These are phyloP conservation scores for Dendrostoma leiphaemia DNA, from an alignment of 2,329 filamentous ascomycete species.

Conservation along the genomic window DNA sequence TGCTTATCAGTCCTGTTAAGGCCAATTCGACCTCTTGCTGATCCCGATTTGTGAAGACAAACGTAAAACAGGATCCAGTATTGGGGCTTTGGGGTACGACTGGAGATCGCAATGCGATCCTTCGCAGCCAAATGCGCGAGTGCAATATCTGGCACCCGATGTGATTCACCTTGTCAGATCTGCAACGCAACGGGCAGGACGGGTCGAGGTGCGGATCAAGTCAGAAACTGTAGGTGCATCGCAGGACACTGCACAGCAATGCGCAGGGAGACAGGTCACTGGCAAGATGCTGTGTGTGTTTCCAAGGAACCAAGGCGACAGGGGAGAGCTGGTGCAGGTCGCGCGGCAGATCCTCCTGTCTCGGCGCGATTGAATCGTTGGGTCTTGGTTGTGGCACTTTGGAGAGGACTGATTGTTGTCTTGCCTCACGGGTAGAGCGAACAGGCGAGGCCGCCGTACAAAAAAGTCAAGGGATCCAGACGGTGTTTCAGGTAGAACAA, in stretches of 20 bases:
- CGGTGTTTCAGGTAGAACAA: conserved; percentile 19
- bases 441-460: neutral
- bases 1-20: too few species aligned
- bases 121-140: neutral
- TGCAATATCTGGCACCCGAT: conserved; percentile 1
- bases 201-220: conserved; percentile 4
- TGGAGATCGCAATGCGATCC: neutral
- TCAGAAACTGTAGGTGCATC: neutral
- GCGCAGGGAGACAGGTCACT: neutral
- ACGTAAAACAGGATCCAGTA: neutral
- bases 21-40: too few species aligned
- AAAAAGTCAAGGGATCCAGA: conserved; percentile 6
- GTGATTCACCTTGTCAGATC: conserved; percentile 6
- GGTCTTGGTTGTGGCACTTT: too few species aligned
- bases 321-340: neutral
- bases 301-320: neutral
- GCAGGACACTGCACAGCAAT: neutral
- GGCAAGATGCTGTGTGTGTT: neutral
- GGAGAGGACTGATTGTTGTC: too few species aligned
- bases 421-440: too few species aligned
- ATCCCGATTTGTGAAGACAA: neutral
- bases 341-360: conserved; percentile 18
- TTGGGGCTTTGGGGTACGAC: neutral
- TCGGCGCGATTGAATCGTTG: conserved; percentile 11
- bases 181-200: neutral